Base-by-base conservation (phyloP, 345 rosid species). In the Crucihimalaya himalaica region DNA sequence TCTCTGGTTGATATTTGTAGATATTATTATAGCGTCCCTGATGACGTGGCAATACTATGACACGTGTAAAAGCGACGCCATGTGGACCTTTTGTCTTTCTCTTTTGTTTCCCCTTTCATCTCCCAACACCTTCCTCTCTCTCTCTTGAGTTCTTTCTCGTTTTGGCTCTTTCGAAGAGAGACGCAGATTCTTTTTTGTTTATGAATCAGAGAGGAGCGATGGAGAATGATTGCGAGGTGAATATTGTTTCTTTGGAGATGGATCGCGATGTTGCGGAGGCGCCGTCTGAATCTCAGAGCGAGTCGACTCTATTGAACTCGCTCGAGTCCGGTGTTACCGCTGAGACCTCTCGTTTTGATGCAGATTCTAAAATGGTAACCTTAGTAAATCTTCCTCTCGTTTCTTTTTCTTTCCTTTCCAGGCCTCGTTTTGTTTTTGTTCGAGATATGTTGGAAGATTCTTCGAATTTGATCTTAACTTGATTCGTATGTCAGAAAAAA, bases 61-160 rank as follows among this genome's bases (percentile, higher is more conserved):
- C 88, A 84, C 85, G 81, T 87, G 86, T 79, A 76, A 89, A 89
- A 87, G 88, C 70, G 88, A 67, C 63, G 84, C 88, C 84, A 85
- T 78, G 83, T 85, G 88, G 86, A 78, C 74, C 72, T 73, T 77
- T 66, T 34, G n/a, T 40, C 54, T 37, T 5, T 43, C 32, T 71
- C 32, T 67, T 16, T 74, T 59, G 19, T 19, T 40, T 2, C 14
- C 18, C 15, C 1, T 19, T 25, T 51, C 60, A 57, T 54, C n/a
- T 14, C 66, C 28, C 52, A 51, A 55, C 13, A 4, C 43, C 19
- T 43, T 28, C 9, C 16, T 39, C 57, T 66, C 73, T 42, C 63
- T 31, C 7, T 69, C 55, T 55, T 31, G 8, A 48, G 70, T 4
- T 68, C 27, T 57, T 8, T 60, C 39, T 57, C 12, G n/a, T 39